phyloP scores from a whole-genome alignment of 768 basidiomycete genomes.

The Amanita jacksonii region DNA sequence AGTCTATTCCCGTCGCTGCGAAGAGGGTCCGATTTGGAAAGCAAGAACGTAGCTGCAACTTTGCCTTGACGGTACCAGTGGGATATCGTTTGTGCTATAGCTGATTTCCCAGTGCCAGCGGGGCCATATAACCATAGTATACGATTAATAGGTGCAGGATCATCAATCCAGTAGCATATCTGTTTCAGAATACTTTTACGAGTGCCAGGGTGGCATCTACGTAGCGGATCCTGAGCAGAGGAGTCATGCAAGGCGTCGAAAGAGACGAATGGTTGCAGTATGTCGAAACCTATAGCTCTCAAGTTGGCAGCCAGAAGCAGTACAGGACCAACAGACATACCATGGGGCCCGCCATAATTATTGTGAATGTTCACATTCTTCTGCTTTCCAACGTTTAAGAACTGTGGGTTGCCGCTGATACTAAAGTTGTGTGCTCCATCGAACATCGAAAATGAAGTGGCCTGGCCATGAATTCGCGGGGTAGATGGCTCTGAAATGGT shows the following conservation, averaged over 20 bases:
- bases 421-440: too few relatives aligned
- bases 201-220: background rate
- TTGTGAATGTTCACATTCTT: too few relatives aligned
- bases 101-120: conserved; percentile 6
- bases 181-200: background rate
- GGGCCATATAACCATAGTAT: conserved; percentile 1
- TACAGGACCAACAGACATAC: too few relatives aligned
- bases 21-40: background rate
- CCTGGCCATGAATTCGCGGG: too few relatives aligned
- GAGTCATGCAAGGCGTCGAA: background rate
- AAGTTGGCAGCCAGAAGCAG: too few relatives aligned
- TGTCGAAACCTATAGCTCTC: background rate
- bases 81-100: conserved; percentile 6
- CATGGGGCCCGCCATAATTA: too few relatives aligned
- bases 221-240: background rate
- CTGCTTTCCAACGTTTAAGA: too few relatives aligned
- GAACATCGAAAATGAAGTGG: too few relatives aligned
- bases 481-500: too few relatives aligned
- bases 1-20: background rate
- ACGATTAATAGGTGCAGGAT: background rate
- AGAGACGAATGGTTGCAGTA: background rate
- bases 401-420: too few relatives aligned
- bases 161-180: background rate
- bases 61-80: background rate
- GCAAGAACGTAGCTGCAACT: background rate